Evolutionary conservation across 495 filamentous ascomycete species (phyloP).

Genomic region (Talaromyces trachyspermus): DNA sequence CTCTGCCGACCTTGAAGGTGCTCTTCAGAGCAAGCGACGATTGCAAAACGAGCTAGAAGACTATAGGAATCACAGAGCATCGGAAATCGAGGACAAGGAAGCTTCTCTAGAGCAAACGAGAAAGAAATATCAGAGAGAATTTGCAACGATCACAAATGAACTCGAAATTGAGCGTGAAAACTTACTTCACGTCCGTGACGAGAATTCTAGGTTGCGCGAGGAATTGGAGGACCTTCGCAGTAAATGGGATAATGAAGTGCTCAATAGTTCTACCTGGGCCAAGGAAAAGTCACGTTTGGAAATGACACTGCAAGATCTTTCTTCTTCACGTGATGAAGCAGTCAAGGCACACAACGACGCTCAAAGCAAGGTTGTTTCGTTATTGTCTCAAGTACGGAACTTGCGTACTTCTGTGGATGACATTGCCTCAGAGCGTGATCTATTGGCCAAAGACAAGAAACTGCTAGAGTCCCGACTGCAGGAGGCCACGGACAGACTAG

Average conservation of each 20-base stretch:
- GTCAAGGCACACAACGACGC: constrained; percentile 90
- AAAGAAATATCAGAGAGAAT: constrained; percentile 93
- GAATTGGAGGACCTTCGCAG: constrained; percentile 90
- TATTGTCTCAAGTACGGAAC: constrained; percentile 84
- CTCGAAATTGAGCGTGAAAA: constrained; percentile 91
- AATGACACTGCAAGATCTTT: constrained; percentile 81
- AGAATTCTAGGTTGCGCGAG: constrained; percentile 73
- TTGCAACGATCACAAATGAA: constrained; percentile 80
- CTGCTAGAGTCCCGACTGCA: constrained; percentile 78
- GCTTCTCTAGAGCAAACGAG: constrained; percentile 93
- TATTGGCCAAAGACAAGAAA: constrained; percentile 81
- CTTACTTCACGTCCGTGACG: constrained; percentile 56
- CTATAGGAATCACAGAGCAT: constrained; percentile 88
- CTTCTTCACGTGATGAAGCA: constrained; percentile 85
- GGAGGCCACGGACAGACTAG: constrained; percentile 85
- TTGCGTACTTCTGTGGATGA: constrained; percentile 83
- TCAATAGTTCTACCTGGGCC: constrained; percentile 96
- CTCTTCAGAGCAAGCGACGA: constrained; percentile 84
- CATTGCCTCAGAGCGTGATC: constrained; percentile 75
- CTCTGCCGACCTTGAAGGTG: constrained; percentile 78
- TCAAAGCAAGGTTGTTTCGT: constrained; percentile 79
- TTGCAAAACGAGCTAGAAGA: constrained; percentile 97
- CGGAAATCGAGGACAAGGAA: constrained; percentile 96
- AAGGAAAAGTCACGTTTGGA: constrained; percentile 95
- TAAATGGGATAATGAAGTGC: constrained; percentile 98